Base-by-base conservation (phyloP, 176 grass and related monocot species). In the Alloteropsis semialata region DNA sequence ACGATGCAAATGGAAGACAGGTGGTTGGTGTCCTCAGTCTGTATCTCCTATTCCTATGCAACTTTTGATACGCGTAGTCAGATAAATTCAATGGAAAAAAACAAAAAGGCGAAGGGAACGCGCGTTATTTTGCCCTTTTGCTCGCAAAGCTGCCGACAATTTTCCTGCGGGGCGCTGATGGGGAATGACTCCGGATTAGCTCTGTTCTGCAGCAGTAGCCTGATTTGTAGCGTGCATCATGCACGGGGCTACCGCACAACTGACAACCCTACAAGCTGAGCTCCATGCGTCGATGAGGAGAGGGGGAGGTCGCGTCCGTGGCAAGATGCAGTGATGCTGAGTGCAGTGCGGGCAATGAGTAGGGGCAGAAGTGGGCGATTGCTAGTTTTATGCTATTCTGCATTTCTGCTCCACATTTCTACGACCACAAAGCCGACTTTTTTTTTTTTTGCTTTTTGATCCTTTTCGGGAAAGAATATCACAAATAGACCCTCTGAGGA, bases 261-360 rank as follows among this genome's bases (percentile, higher is more conserved):
- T n/a, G n/a, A n/a, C n/a, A n/a, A 10, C 25, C 51, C 51, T 45
- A 41, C 74, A 51, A 6, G 10, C 41, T 55, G 27, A 24, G 30
- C 11, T 8, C 10, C 17, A 36, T 30, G 19, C 50, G 43, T 11
- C 10, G 28, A 25, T 14, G 51, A 19, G 25, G 25, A 9, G 28
- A 39, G 22, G 39, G 37, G 59, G 49, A 80, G 81, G 38, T 75
- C 17, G 76, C 48, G 49, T 89, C 3, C 8, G 50, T 30, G 61
- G n/a, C 70, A 84, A 75, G 87, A 80, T 68, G n/a, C n/a, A n/a
- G n/a, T n/a, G n/a, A n/a, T n/a, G n/a, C n/a, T n/a, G n/a, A n/a
- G n/a, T n/a, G n/a, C n/a, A n/a, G n/a, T n/a, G n/a, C n/a, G n/a
- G 18, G 74, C 27, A 65, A 79, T 72, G 65, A 88, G 65, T 64